Percentiles rank a stretch among this genome's conserved stretches.
These are phyloP conservation scores for Phytophthora podocarpi DNA, from an alignment of 352 stramenopile species.

Conservation along the genomic window DNA sequence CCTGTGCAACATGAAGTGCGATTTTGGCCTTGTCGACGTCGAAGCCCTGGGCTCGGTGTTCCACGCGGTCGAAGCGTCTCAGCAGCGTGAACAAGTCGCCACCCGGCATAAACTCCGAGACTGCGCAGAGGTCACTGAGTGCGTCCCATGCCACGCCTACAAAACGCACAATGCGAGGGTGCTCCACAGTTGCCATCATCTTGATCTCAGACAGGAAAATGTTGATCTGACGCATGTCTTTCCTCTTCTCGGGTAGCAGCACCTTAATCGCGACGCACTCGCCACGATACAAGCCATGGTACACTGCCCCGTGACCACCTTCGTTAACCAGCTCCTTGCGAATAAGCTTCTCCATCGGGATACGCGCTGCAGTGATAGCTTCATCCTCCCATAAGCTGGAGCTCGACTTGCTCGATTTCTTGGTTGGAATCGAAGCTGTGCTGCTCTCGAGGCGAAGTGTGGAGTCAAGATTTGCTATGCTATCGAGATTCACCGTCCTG, in stretches of 20 bases:
- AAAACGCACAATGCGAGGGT: slow-evolving; percentile 64
- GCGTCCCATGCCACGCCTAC: slow-evolving; percentile 62
- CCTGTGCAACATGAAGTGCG: slow-evolving; percentile 46
- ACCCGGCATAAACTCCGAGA: slow-evolving; percentile 61
- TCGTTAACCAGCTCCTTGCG: slow-evolving; percentile 44
- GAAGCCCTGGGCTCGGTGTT: slow-evolving; percentile 37
- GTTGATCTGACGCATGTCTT: slow-evolving; percentile 54
- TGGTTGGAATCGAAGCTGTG: background rate
- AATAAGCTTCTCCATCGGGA: slow-evolving; percentile 56
- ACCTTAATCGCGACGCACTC: slow-evolving; percentile 66
- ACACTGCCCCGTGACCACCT: slow-evolving; percentile 56
- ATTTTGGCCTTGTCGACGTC: slow-evolving; percentile 49
- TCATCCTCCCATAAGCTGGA: slow-evolving; percentile 44
- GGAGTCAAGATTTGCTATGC: slow-evolving; percentile 25
- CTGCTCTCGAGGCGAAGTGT: slow-evolving; percentile 31
- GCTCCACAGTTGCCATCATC: slow-evolving; percentile 60
- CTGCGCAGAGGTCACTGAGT: slow-evolving; percentile 46
- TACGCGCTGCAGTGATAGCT: slow-evolving; percentile 36
- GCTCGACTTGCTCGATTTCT: slow-evolving; percentile 6
- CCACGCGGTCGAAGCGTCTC: slow-evolving; percentile 35
- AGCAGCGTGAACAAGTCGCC: slow-evolving; percentile 53
- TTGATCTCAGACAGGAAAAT: slow-evolving; percentile 61
- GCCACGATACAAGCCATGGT: slow-evolving; percentile 46
- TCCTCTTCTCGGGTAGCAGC: slow-evolving; percentile 37
- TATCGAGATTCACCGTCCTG: slow-evolving; percentile 34